phyloP scores from a whole-genome alignment of 352 stramenopile species.

The Hyaloperonospora brassicae region DNA sequence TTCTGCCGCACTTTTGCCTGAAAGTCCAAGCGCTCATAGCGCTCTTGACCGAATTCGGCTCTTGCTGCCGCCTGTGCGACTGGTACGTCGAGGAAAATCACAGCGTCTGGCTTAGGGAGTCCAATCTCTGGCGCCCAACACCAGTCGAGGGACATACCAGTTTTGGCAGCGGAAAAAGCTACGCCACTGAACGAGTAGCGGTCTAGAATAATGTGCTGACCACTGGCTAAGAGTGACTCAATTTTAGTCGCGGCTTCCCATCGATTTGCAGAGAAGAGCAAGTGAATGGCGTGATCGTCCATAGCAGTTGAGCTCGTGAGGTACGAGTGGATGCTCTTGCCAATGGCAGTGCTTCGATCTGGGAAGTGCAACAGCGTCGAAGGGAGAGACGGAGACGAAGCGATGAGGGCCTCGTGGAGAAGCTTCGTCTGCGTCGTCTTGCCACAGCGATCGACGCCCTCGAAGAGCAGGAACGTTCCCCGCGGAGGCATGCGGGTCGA shows the following conservation, averaged over 20 bases:
- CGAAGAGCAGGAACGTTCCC: slow-evolving; percentile 97
- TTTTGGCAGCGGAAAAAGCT: slow-evolving; percentile 96
- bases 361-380: slow-evolving; percentile 67
- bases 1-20: slow-evolving; percentile 80
- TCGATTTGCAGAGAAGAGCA: slow-evolving; percentile 99
- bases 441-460: slow-evolving; percentile 97
- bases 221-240: slow-evolving; percentile 54
- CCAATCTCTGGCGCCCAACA: slow-evolving; percentile 96
- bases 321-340: slow-evolving; percentile 96
- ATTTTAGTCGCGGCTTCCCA: slow-evolving; percentile 92
- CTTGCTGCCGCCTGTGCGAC: slow-evolving; percentile 85
- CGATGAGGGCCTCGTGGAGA: slow-evolving; percentile 63
- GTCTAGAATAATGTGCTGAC: slow-evolving; percentile 94
- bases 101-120: slow-evolving; percentile 92
- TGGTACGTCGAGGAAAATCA: slow-evolving; percentile 96
- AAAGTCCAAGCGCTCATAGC: slow-evolving; percentile 87
- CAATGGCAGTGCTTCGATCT: slow-evolving; percentile 87
- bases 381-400: slow-evolving; percentile 9
- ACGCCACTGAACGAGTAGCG: slow-evolving; percentile 97
- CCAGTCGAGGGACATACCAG: slow-evolving; percentile 91
- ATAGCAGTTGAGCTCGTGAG: slow-evolving; percentile 83
- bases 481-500: slow-evolving; percentile 37
- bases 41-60: slow-evolving; percentile 90
- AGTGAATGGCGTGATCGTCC: slow-evolving; percentile 96
- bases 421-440: slow-evolving; percentile 98